Percentiles rank a stretch among this genome's conserved stretches.
Conservation (phyloP, 192 early-diverging fungal species). For the Podila epigama region DNA sequence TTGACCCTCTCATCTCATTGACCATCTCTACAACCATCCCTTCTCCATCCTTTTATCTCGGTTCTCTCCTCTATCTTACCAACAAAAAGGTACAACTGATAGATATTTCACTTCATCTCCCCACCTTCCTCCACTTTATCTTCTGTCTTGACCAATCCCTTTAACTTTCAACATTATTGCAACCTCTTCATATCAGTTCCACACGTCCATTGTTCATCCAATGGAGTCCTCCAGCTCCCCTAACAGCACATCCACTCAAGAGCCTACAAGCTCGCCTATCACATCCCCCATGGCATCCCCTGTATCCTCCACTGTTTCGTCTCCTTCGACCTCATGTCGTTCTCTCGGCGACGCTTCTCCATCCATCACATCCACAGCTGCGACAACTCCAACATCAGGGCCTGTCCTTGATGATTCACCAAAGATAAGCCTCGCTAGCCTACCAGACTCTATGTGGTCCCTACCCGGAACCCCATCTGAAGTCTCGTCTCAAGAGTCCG, state of each 20-base stretch:
- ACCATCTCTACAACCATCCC: background rate
- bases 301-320: background rate
- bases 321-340: background rate
- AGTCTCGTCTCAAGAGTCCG: background rate
- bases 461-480: background rate
- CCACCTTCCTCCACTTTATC: background rate
- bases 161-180: too few species aligned
- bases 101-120: background rate
- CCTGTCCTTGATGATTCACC: background rate
- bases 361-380: background rate
- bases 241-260: too few species aligned
- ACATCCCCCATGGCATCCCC: background rate
- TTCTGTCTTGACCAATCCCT: too few species aligned
- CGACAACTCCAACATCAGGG: background rate
- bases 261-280: background rate
- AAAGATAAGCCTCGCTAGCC: background rate
- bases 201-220: too few species aligned
- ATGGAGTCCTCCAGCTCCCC: background rate
- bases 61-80: background rate
- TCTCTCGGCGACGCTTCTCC: background rate
- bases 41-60: background rate
- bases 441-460: background rate
- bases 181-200: too few species aligned
- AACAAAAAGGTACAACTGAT: conserved; percentile 3
- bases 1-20: background rate